Conservation (phyloP, 1,139 yeast genomes). For the Eremothecium gossypii region DNA sequence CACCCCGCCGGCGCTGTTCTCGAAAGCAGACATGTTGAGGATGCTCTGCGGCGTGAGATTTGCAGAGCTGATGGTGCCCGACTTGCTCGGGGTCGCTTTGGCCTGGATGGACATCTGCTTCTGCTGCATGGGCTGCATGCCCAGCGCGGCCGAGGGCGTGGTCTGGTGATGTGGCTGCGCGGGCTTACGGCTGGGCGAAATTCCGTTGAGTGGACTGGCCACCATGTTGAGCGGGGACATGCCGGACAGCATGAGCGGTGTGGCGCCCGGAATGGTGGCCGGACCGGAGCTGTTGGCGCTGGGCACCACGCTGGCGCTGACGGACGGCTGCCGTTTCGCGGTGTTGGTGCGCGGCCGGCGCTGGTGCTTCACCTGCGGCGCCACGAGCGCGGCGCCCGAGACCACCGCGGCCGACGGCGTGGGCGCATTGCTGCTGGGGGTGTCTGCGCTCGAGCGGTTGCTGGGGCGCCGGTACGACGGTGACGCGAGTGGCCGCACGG, state of each 20-base stretch:
- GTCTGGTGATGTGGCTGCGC: slow-evolving; percentile 2
- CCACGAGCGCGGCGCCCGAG: neutral
- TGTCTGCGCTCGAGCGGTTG: slow-evolving; percentile 21
- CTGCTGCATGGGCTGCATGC: slow-evolving; percentile 6
- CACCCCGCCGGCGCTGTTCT: slow-evolving; percentile 6
- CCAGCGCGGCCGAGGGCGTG: slow-evolving; percentile 1
- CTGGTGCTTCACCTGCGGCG: neutral
- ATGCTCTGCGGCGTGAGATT: slow-evolving; percentile 28
- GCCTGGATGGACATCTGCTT: slow-evolving; percentile 6
- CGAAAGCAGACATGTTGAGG: slow-evolving; percentile 22
- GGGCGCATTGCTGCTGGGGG: slow-evolving; percentile 19
- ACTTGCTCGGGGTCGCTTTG: slow-evolving; percentile 6
- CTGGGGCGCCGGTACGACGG: slow-evolving; percentile 8
- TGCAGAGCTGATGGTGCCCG: slow-evolving; percentile 9
- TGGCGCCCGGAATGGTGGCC: slow-evolving; percentile 10
- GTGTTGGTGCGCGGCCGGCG: slow-evolving; percentile 3
- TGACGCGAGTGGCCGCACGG: slow-evolving; percentile 5
- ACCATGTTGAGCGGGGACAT: slow-evolving; percentile 20
- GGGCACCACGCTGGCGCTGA: slow-evolving; percentile 6
- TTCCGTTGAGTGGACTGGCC: slow-evolving; percentile 19
- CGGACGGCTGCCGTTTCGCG: slow-evolving; percentile 5
- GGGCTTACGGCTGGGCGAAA: slow-evolving; percentile 14
- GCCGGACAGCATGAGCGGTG: slow-evolving; percentile 13
- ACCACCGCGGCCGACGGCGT: slow-evolving; percentile 10
- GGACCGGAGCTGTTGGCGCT: slow-evolving; percentile 10